Evolutionary conservation across 176 grass and related monocot species (phyloP).

Genomic region (Oryza officinalis): DNA sequence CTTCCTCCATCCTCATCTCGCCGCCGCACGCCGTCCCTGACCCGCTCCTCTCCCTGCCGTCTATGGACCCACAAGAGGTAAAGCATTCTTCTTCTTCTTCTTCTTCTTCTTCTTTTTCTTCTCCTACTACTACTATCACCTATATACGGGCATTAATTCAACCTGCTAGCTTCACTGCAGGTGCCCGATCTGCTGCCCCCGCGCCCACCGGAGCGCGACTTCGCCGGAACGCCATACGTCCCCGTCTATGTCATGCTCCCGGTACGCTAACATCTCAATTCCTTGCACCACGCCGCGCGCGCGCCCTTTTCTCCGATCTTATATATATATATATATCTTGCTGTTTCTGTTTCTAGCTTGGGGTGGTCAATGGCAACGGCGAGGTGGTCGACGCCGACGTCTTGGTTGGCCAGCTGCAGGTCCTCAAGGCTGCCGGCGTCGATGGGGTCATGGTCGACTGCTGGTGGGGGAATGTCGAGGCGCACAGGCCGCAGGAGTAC

Average conservation of each 20-base stretch:
- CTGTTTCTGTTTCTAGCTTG: conserved; percentile 44
- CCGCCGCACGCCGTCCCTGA: conserved; percentile 21
- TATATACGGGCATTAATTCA: no score
- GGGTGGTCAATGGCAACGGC: conserved; percentile 49
- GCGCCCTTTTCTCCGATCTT: neutral
- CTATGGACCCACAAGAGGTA: conserved; percentile 38
- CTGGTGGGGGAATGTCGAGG: conserved; percentile 93
- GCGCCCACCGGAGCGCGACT: conserved; percentile 63
- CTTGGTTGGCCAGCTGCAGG: conserved; percentile 58
- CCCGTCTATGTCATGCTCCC: conserved; percentile 89
- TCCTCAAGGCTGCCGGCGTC: conserved; percentile 66
- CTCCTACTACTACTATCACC: no score
- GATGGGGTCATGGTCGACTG: conserved; percentile 93
- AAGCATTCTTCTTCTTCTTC: neutral
- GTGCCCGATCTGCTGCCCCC: conserved; percentile 19
- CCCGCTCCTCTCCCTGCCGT: conserved; percentile 23
- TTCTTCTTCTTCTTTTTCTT: no score
- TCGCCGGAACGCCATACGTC: conserved; percentile 72
- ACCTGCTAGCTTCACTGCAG: neutral
- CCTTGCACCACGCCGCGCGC: no score
- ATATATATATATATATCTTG: no score
- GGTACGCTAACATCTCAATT: conserved; percentile 10
- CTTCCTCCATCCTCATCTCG: conserved; percentile 2
- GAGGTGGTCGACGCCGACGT: conserved; percentile 63
- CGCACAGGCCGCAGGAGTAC: conserved; percentile 59